Conservation (phyloP, 2,329 filamentous ascomycete species). For the Claviceps maximensis region DNA sequence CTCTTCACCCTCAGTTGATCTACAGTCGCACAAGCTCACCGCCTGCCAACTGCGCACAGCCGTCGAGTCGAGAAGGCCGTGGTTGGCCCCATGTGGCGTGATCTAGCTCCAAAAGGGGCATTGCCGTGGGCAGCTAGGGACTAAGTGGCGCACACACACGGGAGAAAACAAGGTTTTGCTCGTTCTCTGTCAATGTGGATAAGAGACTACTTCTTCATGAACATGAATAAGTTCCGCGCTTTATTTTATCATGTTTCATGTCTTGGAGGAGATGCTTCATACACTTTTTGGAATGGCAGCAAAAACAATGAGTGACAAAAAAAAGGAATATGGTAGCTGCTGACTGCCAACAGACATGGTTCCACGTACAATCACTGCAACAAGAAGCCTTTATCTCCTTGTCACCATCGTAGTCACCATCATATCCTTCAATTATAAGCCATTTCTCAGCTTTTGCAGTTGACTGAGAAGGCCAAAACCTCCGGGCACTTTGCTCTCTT, state of each 20-base stretch:
- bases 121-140: neutral
- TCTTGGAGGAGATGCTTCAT: no score
- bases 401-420: neutral
- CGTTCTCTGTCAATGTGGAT: no score
- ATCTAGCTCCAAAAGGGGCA: constrained; percentile 1
- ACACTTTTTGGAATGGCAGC: no score
- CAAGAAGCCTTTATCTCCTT: neutral
- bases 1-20: no score
- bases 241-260: no score
- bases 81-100: constrained; percentile 4
- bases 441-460: constrained; percentile 45
- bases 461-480: constrained; percentile 51
- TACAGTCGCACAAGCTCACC: constrained; percentile 11
- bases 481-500: constrained; percentile 31
- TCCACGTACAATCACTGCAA: neutral
- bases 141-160: neutral
- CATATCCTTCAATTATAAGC: constrained; percentile 23
- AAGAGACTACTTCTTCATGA: neutral
- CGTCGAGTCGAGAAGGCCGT: constrained; percentile 1
- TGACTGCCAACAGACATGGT: no score
- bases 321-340: no score
- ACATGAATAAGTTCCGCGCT: neutral
- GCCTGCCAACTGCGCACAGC: constrained; percentile 8
- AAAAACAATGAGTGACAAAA: no score
- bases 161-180: neutral